A percentile compares a stretch with the other conserved stretches of the same genome.
Evolutionary conservation across 2,329 filamentous ascomycete species (phyloP).

Genomic region (Sporothrix luriei): DNA sequence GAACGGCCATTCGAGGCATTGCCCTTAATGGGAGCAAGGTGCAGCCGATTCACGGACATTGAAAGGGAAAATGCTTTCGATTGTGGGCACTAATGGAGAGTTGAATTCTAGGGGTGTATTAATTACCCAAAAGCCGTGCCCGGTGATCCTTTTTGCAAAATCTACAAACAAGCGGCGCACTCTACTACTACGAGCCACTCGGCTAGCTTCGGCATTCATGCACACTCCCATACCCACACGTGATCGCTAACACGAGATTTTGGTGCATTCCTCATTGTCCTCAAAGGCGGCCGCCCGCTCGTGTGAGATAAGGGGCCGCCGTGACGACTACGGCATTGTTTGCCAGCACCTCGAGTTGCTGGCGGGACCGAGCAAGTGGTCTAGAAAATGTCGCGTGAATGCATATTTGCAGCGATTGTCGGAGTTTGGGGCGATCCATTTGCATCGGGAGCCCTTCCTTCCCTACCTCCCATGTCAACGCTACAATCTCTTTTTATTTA

Average conservation of each 20-base stretch:
- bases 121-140: not conserved
- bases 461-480: not conserved
- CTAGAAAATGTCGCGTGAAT: not conserved
- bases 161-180: too few species aligned
- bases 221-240: conserved; percentile 30
- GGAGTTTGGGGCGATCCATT: conserved; percentile 36
- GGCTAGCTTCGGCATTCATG: conserved; percentile 40
- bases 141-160: not conserved
- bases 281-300: not conserved
- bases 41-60: too few species aligned
- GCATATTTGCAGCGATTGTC: conserved; percentile 37
- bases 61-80: too few species aligned
- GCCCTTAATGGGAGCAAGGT: not conserved
- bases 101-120: too few species aligned
- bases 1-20: conserved; percentile 21
- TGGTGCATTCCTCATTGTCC: not conserved
- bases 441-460: conserved; percentile 4
- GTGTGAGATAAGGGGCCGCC: conserved; percentile 11
- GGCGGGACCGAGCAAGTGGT: conserved; percentile 14
- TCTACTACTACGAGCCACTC: conserved; percentile 22
- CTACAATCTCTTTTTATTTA: conserved; percentile 31
- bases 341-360: not conserved
- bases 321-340: not conserved
- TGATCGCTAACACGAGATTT: conserved; percentile 31
- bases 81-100: not conserved